These are phyloP conservation scores for Cruciata laevipes DNA, from an alignment of 257 asterid species.

Conservation along the genomic window DNA sequence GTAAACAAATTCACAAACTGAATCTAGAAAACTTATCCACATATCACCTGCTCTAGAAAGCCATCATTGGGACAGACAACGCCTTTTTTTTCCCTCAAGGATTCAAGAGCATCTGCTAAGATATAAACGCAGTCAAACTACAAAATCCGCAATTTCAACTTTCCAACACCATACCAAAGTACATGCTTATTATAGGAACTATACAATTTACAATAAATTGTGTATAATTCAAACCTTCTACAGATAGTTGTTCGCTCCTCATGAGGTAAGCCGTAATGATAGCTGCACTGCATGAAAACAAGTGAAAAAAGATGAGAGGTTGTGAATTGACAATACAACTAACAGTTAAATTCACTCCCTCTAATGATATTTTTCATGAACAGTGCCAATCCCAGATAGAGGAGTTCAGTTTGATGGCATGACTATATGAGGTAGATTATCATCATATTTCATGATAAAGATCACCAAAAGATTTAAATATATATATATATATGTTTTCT, in stretches of 20 bases:
- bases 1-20: constrained; percentile 9
- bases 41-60: constrained; percentile 86
- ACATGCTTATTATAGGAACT: constrained; percentile 11
- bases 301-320: constrained; percentile 52
- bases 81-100: constrained; percentile 70
- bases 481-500: background rate
- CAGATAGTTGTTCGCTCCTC: constrained; percentile 82
- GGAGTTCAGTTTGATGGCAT: background rate
- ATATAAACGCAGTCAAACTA: constrained; percentile 11
- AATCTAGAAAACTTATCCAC: constrained; percentile 7
- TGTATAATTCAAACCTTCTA: constrained; percentile 52
- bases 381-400: background rate
- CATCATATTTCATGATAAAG: background rate
- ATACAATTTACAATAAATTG: constrained; percentile 17
- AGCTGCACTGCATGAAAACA: constrained; percentile 88
- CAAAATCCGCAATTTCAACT: background rate
- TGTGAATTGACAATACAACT: constrained; percentile 26
- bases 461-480: background rate
- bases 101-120: constrained; percentile 74
- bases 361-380: background rate
- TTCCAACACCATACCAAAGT: constrained; percentile 6
- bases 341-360: background rate
- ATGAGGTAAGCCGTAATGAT: constrained; percentile 85
- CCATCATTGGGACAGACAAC: constrained; percentile 88
- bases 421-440: background rate